phyloP scores from a whole-genome alignment of 2,329 filamentous ascomycete species.

The Exophiala phaeomuriformis region DNA sequence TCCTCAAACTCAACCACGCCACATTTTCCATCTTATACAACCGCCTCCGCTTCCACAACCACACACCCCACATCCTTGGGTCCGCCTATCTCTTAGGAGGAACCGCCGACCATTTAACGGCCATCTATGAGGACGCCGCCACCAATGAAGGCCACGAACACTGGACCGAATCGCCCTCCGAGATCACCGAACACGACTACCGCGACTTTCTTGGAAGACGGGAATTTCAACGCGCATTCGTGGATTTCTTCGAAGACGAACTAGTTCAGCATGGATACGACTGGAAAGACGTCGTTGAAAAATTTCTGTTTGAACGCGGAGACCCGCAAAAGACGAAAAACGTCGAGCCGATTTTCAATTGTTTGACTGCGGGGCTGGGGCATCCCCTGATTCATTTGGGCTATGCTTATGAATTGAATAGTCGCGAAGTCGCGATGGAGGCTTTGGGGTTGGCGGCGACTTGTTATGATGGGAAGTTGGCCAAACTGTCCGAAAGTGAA shows the following conservation, averaged over 20 bases:
- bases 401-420: conserved; percentile 87
- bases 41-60: conserved; percentile 68
- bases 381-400: conserved; percentile 90
- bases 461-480: conserved; percentile 61
- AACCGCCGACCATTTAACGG: conserved; percentile 62
- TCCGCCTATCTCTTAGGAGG: conserved; percentile 83
- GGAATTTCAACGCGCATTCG: conserved; percentile 78
- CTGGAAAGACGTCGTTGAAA: conserved; percentile 68
- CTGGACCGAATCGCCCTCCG: conserved; percentile 77
- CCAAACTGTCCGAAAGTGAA: conserved; percentile 33
- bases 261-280: conserved; percentile 69
- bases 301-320: conserved; percentile 66
- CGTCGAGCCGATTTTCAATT: conserved; percentile 63
- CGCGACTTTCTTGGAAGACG: conserved; percentile 70
- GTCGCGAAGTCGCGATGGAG: conserved; percentile 80
- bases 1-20: conserved; percentile 84
- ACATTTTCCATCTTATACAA: conserved; percentile 81
- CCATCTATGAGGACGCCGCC: conserved; percentile 71
- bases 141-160: conserved; percentile 56
- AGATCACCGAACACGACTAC: conserved; percentile 81
- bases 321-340: conserved; percentile 7
- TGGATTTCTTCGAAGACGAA: conserved; percentile 94
- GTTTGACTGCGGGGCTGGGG: conserved; percentile 69
- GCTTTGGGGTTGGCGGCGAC: conserved; percentile 63
- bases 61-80: conserved; percentile 64